Base-by-base conservation (phyloP, 129 eudicot species). In the Flaveria trinervia region DNA sequence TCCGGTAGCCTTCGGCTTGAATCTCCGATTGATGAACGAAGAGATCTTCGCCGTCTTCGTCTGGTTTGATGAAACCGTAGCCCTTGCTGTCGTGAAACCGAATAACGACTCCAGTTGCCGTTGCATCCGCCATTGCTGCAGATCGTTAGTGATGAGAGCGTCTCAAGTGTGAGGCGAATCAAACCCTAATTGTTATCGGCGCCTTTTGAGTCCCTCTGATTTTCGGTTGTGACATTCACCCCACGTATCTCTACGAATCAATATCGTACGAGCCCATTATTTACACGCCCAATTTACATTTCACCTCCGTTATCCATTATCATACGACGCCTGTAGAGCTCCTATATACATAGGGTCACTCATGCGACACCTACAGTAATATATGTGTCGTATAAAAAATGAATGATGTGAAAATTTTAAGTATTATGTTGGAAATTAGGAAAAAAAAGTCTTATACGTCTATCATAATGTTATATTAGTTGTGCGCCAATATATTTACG, bases 11-110 rank as follows among this genome's bases (percentile, higher is more conserved):
- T 9, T 85, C 95, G 7, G 88, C 76, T 78, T 83, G 86, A 86
- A 92, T 86, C 57, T 86, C 91, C 3, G 95, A 66, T 20, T 86
- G 95, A 69, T 92, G 98, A 64, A 92, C 96, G 50, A 92, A 92
- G 54, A 92, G 88, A 80, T 92, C 98, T 15, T 85, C 96, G 73
- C 83, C 87, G 28, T 89, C 92, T 16, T 79, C 95, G 17, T 90
- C 92, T 33, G 96, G 91, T 55, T 79, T 82, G 87, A 88, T 93
- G 77, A 93, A 93, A 4, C 96, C 98, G 79, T 49, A 86, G 4
- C 96, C 98, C 72, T 92, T 86, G 70, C 18, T 65, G 55, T 85
- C 87, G 43, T 73, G 59, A 74, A 90, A 92, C 26, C 84, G 79
- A 15, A 80, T 44, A 36, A 92, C 98, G 4, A 76, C 86, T 3